A percentile compares a stretch with the other conserved stretches of the same genome.
Conservation (phyloP, 495 filamentous ascomycete genomes). For the Schizothecium vesticola region DNA sequence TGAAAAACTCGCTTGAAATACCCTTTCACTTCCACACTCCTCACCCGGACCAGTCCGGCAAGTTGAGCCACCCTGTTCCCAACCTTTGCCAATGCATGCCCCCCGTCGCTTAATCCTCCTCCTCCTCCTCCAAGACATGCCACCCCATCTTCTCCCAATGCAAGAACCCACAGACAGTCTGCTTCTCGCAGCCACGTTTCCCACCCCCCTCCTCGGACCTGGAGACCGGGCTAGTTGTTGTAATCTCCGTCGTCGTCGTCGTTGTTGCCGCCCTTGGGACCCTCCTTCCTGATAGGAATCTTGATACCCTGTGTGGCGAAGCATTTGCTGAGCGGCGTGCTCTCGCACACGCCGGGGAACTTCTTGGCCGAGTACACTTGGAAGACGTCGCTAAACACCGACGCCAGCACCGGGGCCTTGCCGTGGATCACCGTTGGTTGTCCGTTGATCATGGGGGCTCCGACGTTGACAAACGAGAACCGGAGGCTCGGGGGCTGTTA, state of each 20-base stretch:
- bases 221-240: background rate
- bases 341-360: constrained; percentile 95
- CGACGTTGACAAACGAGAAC: constrained; percentile 78
- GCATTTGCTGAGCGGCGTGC: constrained; percentile 84
- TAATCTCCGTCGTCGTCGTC: constrained; percentile 53
- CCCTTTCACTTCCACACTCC: background rate
- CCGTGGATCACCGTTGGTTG: constrained; percentile 60
- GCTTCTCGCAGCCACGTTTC: too few species aligned
- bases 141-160: background rate
- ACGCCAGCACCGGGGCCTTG: constrained; percentile 78
- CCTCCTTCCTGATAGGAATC: constrained; percentile 89
- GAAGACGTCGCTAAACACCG: constrained; percentile 83
- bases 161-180: background rate
- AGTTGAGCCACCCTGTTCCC: background rate
- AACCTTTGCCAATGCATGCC: background rate
- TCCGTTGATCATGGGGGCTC: constrained; percentile 32
- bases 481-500: constrained; percentile 33
- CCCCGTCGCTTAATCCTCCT: too few species aligned
- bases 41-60: background rate
- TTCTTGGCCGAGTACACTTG: constrained; percentile 96
- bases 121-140: too few species aligned
- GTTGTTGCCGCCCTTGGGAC: constrained; percentile 57
- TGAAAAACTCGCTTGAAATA: background rate
- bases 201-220: too few species aligned
- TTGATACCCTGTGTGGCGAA: constrained; percentile 97